These are phyloP conservation scores for Fusarium sulawesiense DNA, from an alignment of 2,329 filamentous ascomycete genomes.

Conservation along the genomic window DNA sequence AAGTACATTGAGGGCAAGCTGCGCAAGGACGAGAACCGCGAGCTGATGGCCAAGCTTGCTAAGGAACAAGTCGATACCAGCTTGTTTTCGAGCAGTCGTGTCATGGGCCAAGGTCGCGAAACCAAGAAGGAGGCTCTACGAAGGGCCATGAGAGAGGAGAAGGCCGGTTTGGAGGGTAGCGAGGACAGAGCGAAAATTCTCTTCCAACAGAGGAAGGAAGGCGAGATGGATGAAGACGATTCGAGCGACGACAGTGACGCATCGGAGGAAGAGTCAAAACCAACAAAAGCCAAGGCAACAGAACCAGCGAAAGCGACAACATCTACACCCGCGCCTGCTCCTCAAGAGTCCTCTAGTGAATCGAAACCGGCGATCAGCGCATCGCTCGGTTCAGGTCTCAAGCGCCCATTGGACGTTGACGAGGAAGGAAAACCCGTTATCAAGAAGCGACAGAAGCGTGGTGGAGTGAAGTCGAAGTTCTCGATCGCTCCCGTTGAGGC, in stretches of 20 bases:
- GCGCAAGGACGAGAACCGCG: conserved; percentile 90
- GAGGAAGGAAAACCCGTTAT: conserved; percentile 84
- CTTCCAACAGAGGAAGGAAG: conserved; percentile 56
- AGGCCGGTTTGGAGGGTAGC: conserved; percentile 69
- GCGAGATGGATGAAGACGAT: conserved; percentile 44
- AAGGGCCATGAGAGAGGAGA: conserved; percentile 71
- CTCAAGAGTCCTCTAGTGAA: conserved; percentile 6
- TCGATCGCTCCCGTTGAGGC: conserved; percentile 57
- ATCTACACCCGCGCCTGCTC: not conserved
- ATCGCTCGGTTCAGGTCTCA: conserved; percentile 79
- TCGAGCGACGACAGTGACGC: conserved; percentile 34
- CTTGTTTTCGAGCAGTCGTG: conserved; percentile 80
- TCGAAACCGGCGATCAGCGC: conserved; percentile 10
- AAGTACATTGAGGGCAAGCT: conserved; percentile 89
- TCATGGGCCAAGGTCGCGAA: conserved; percentile 77
- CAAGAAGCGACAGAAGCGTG: conserved; percentile 81
- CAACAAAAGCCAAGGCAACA: not conserved
- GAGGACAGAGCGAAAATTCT: conserved; percentile 67
- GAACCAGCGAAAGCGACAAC: not conserved
- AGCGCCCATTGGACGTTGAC: conserved; percentile 84
- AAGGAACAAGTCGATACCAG: conserved; percentile 83
- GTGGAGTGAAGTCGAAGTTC: conserved; percentile 68
- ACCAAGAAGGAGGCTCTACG: conserved; percentile 76
- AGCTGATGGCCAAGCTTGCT: conserved; percentile 84
- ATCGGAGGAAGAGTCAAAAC: conserved; percentile 8